Evolutionary conservation across 768 basidiomycete genomes (phyloP), one percentile per base, ranked within the genome.

Genomic region (Pulveroboletus sp.): DNA sequence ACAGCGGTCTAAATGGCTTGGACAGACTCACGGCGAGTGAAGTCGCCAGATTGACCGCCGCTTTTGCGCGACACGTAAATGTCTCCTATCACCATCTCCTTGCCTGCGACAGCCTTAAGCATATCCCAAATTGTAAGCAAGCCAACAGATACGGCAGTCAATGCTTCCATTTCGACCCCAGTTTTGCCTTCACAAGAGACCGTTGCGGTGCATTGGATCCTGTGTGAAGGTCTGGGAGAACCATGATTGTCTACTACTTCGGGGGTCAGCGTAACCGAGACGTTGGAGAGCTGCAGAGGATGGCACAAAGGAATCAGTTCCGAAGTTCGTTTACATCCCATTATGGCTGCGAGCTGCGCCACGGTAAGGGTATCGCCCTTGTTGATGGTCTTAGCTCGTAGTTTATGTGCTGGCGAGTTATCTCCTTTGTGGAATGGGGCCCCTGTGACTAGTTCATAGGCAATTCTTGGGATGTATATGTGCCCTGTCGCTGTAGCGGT

Each of bases 101-200:
- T 78, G n/a, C 90, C 93, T 1, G 88, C 90, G 2, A 91, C 84
- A 5, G 86, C 86, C 69, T 94, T 93, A 28, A 93, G 76, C 92
- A 95, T 93, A 62, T 93, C 91, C 88, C 91, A 95, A 12, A 93
- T 82, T 1, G 89, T 90, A 47, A 94, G 71, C 30, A 89, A 74
- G 6, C 83, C 84, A 28, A 88, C 73, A 1, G 83, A 83, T 8
- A 90, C 92, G 21, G 85, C 85, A n/a, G 85, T 89, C 49, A 94
- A 65, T 21, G 92, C 93, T 69, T 96, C 94, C 87, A 97, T 93
- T 72, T 93, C 90, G 17, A 93, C 89, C 5, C 93, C 88, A 12
- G 91, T 91, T 65, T 83, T 83, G 12, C 89, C 87, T 65, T 83
- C 79, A 56, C 85, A 88, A 36, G 82, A 73, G 32, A 90, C 87